Evolutionary conservation across 805 yeast species (phyloP).

Genomic region (Barnettozyma sp.): DNA sequence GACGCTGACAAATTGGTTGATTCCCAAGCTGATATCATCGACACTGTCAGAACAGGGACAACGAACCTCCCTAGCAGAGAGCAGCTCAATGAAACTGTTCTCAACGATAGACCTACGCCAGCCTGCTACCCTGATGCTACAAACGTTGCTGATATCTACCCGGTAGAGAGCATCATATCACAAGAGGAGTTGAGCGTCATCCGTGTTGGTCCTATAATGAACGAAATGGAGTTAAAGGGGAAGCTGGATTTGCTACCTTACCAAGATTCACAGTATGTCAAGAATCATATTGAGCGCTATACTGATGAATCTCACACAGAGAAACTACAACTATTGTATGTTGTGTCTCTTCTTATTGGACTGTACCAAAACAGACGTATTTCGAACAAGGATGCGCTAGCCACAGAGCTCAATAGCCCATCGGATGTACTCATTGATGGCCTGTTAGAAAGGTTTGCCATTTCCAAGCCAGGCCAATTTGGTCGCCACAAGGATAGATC

Average conservation of each 20-base stretch:
- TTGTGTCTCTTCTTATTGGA: conserved; percentile 73
- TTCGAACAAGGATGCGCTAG: conserved; percentile 49
- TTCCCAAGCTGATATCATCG: conserved; percentile 75
- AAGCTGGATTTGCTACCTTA: conserved; percentile 59
- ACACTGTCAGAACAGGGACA: conserved; percentile 65
- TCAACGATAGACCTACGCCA: conserved; percentile 80
- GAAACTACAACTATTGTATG: conserved; percentile 67
- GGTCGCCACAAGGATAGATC: conserved; percentile 73
- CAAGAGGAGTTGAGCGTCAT: conserved; percentile 54
- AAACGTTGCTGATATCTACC: conserved; percentile 74
- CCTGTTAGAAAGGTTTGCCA: conserved; percentile 64
- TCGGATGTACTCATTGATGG: conserved; percentile 69
- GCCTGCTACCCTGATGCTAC: conserved; percentile 71
- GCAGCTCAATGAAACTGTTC: conserved; percentile 49
- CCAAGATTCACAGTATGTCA: conserved; percentile 47
- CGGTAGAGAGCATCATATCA: conserved; percentile 65
- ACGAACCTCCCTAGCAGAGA: conserved; percentile 64
- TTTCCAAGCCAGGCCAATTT: conserved; percentile 51
- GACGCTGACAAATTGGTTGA: conserved; percentile 76
- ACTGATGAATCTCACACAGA: conserved; percentile 41
- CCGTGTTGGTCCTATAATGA: conserved; percentile 54
- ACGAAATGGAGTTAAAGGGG: conserved; percentile 43
- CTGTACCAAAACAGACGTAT: conserved; percentile 67
- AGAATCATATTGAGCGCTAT: conserved; percentile 34
- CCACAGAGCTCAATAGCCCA: conserved; percentile 60